Evolutionary conservation across 192 early-diverging fungal species (phyloP), one percentile per base, ranked within the genome.

Genomic region (Linnemannia schmuckeri): DNA sequence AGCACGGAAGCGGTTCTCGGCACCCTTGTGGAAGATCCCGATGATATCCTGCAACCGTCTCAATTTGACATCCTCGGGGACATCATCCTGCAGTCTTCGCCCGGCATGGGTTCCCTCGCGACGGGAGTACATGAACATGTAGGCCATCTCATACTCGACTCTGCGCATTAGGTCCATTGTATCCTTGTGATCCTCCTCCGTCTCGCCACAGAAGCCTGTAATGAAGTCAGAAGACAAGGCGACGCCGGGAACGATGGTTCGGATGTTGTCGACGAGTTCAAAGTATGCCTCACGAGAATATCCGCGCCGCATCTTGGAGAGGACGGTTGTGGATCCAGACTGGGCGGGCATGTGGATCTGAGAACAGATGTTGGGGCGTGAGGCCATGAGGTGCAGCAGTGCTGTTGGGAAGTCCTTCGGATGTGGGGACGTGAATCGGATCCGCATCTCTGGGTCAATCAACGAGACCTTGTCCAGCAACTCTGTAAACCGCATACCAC

Each of bases 41-140:
- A 96, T 93, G 24, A 96, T 94, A 80, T 96, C 94, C 42, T 90
- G 84, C 41, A 96, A 82, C 33, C 95, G 89, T 8, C 91, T 80
- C 30, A 86, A 66, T 88, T 96, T 96, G 54, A 91, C 90, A 46
- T 88, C 90, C n/a, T 88, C 91, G 20, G 91, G 90, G 30, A 96
- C 94, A 87, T 96, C 93, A 75, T 96, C 95, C 44, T 89, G 68
- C 66, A 91, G 92, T 54, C 89, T 88, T 41, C 95, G 92, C 76
- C 94, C 94, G 6, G 95, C 95, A 71, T 95, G 94, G 7, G 95
- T 96, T 47, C 91, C 91, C 82, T 95, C 94, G 57, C 95, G 92
- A 90, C 94, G 94, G 76, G 94, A 93, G 83, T 96, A 96, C 10
- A 93, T 94, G 89, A 96, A 96, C 95, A 96, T 96, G 71, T 93